Percentiles rank a stretch among this genome's conserved stretches.
Evolutionary conservation across 1,284 basidiomycete species (phyloP).

Genomic region (Coniferiporia sulphurascens): DNA sequence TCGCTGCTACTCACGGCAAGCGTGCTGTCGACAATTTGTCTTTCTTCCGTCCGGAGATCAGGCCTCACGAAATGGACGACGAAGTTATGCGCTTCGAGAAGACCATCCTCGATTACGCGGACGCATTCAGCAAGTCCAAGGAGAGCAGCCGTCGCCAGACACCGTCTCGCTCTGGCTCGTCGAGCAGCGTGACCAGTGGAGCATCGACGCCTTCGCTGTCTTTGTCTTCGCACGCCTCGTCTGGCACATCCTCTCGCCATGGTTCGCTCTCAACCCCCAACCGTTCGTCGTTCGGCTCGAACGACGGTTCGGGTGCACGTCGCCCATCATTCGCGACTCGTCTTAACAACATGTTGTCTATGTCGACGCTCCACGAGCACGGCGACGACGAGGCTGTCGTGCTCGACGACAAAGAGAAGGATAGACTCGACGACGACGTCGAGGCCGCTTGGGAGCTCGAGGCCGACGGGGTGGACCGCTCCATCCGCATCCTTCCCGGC

Average conservation of each 20-base stretch:
- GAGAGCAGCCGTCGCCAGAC: slow-evolving; percentile 22
- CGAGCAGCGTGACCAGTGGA: slow-evolving; percentile 37
- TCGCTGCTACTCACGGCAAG: slow-evolving; percentile 73
- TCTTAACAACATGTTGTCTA: slow-evolving; percentile 43
- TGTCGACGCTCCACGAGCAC: slow-evolving; percentile 35
- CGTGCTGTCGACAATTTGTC: slow-evolving; percentile 63
- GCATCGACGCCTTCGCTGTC: no score
- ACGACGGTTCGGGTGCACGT: slow-evolving; percentile 32
- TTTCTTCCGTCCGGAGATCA: slow-evolving; percentile 54
- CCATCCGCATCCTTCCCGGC: slow-evolving; percentile 70
- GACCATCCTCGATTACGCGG: slow-evolving; percentile 68
- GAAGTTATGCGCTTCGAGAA: slow-evolving; percentile 68
- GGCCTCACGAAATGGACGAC: slow-evolving; percentile 58
- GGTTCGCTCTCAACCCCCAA: slow-evolving; percentile 25
- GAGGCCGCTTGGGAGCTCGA: slow-evolving; percentile 53
- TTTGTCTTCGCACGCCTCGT: slow-evolving; percentile 32
- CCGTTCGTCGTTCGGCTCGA: slow-evolving; percentile 5
- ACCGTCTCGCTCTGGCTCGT: slow-evolving; percentile 28
- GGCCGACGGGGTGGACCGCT: slow-evolving; percentile 58
- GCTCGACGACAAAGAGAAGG: slow-evolving; percentile 34
- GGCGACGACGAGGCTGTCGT: slow-evolving; percentile 30
- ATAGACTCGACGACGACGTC: slow-evolving; percentile 28
- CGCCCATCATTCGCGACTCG: slow-evolving; percentile 49
- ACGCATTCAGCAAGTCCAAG: slow-evolving; percentile 42
- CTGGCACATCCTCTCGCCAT: slow-evolving; percentile 31